Conservation (phyloP, 192 early-diverging fungal species). For the Oehlia diaphana region DNA sequence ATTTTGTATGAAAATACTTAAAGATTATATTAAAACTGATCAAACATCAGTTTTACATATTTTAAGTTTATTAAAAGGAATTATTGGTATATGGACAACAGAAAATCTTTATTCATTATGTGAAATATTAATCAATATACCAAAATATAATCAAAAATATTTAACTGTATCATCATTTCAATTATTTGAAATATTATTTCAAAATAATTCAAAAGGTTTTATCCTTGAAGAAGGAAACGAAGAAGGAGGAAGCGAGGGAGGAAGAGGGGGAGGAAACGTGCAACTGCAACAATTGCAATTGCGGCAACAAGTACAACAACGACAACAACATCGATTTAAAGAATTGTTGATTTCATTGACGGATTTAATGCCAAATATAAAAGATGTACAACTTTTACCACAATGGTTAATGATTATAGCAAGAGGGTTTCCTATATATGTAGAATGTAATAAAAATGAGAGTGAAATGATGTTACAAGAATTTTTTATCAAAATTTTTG, state of each 20-base stretch:
- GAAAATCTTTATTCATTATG: slow-evolving; percentile 56
- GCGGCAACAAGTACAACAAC: too few relatives aligned
- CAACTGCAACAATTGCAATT: too few relatives aligned
- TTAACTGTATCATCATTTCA: slow-evolving; percentile 78
- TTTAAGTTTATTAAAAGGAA: slow-evolving; percentile 69
- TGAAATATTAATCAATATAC: slow-evolving; percentile 73
- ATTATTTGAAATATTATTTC: slow-evolving; percentile 66
- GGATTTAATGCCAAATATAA: slow-evolving; percentile 82
- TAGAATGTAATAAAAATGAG: slow-evolving; percentile 51
- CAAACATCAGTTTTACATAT: slow-evolving; percentile 62
- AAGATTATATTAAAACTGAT: slow-evolving; percentile 55
- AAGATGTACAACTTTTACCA: slow-evolving; percentile 79
- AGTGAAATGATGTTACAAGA: slow-evolving; percentile 42
- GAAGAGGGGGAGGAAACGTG: not conserved
- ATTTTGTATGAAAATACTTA: slow-evolving; percentile 60
- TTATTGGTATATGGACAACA: slow-evolving; percentile 57
- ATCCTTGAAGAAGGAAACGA: slow-evolving; percentile 37
- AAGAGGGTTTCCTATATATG: slow-evolving; percentile 70
- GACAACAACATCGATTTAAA: slow-evolving; percentile 45
- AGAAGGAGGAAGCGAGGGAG: not conserved
- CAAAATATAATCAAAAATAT: slow-evolving; percentile 75
- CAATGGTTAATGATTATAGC: slow-evolving; percentile 82
- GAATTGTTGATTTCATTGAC: slow-evolving; percentile 56
- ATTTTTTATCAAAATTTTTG: slow-evolving; percentile 64
- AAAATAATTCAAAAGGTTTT: slow-evolving; percentile 43